Percentiles rank a stretch among this genome's conserved stretches.
phyloP scores from a whole-genome alignment of 805 yeast genomes.

The Suhomyces xylopsoci region DNA sequence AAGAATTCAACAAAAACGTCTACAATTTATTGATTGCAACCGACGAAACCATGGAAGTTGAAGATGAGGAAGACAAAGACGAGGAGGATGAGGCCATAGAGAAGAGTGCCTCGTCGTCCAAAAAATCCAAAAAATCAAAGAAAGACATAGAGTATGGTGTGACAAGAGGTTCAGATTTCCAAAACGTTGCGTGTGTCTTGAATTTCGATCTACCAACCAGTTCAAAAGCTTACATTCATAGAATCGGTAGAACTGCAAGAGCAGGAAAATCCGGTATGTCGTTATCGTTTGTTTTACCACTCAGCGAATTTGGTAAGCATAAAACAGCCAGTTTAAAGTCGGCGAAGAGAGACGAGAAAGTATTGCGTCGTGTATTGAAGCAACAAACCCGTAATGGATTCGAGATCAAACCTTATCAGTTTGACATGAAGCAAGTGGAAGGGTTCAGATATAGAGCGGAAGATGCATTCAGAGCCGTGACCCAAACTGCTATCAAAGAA shows the following conservation, averaged over 20 bases:
- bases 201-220: conserved; percentile 93
- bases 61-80: conserved; percentile 28
- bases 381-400: conserved; percentile 74
- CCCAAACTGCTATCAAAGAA: conserved; percentile 84
- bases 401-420: conserved; percentile 81
- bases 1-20: conserved; percentile 87
- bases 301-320: conserved; percentile 84
- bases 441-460: conserved; percentile 95
- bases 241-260: conserved; percentile 97
- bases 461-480: conserved; percentile 94
- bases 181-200: conserved; percentile 92
- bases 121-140: conserved; percentile 20
- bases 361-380: conserved; percentile 68
- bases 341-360: conserved; percentile 83
- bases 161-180: conserved; percentile 95
- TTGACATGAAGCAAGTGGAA: conserved; percentile 88
- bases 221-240: conserved; percentile 84
- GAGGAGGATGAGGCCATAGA: conserved; percentile 23
- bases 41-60: conserved; percentile 66
- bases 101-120: conserved; percentile 7
- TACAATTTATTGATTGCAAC: conserved; percentile 90
- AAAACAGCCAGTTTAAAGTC: conserved; percentile 68
- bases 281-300: conserved; percentile 83
- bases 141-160: conserved; percentile 85
- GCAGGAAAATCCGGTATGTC: conserved; percentile 96